These are phyloP conservation scores for Tolypocladium paradoxum DNA, from an alignment of 2,329 filamentous ascomycete genomes.

Conservation along the genomic window DNA sequence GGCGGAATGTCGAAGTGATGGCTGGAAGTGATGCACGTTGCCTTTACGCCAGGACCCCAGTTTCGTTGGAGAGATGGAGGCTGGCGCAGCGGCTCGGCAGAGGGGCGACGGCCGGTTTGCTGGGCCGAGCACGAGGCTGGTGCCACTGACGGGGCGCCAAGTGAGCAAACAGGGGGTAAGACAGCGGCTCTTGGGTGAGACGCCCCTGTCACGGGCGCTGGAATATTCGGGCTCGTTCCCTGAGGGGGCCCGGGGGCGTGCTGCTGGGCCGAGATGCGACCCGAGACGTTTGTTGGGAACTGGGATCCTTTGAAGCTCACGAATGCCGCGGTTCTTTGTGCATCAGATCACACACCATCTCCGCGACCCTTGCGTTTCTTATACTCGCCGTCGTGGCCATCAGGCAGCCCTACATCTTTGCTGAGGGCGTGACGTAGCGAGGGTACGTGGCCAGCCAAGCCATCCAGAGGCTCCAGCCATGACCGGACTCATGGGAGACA, in stretches of 20 bases:
- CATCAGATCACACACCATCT: not conserved
- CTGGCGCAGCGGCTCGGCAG: conserved; percentile 7
- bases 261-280: not conserved
- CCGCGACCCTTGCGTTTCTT: not conserved
- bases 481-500: no score
- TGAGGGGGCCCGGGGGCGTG: no score
- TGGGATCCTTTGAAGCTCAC: not conserved
- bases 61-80: conserved; percentile 2
- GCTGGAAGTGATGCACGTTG: conserved; percentile 16
- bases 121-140: conserved; percentile 1
- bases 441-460: conserved; percentile 2
- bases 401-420: not conserved
- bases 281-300: not conserved
- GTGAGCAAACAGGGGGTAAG: not conserved
- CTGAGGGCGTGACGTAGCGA: not conserved
- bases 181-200: not conserved
- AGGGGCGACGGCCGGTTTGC: not conserved
- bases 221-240: not conserved
- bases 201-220: not conserved
- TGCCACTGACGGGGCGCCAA: not conserved
- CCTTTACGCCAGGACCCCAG: conserved; percentile 12
- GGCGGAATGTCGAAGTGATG: conserved; percentile 13
- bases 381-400: not conserved
- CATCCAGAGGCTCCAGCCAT: not conserved
- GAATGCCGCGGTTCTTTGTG: not conserved